These are phyloP conservation scores for Fonsecaea monophora DNA, from an alignment of 2,329 filamentous ascomycete genomes.

Conservation along the genomic window DNA sequence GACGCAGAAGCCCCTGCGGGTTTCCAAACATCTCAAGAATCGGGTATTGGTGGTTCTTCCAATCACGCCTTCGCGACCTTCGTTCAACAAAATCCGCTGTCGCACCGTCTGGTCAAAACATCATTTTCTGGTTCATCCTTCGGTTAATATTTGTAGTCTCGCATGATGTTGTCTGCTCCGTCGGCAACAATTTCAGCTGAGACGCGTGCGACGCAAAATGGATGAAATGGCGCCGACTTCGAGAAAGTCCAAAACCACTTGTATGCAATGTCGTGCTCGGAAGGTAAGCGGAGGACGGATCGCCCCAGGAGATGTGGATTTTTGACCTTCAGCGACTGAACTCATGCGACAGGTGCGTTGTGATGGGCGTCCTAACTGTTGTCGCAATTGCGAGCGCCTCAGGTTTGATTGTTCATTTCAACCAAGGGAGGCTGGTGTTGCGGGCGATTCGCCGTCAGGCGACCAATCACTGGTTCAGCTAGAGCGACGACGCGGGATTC, in stretches of 20 bases:
- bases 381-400: slow-evolving; percentile 29
- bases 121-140: neutral
- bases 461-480: slow-evolving; percentile 22
- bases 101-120: neutral
- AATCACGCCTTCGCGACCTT: slow-evolving; percentile 18
- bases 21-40: slow-evolving; percentile 2
- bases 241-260: slow-evolving; percentile 27
- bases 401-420: slow-evolving; percentile 29
- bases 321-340: slow-evolving; percentile 13
- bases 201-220: slow-evolving; percentile 18
- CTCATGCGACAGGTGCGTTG: slow-evolving; percentile 24
- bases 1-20: neutral
- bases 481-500: slow-evolving; percentile 27
- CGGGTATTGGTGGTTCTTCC: neutral
- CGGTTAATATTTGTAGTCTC: neutral
- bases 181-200: slow-evolving; percentile 2
- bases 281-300: slow-evolving; percentile 20
- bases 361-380: slow-evolving; percentile 27
- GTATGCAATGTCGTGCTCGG: slow-evolving; percentile 28
- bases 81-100: slow-evolving; percentile 9
- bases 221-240: slow-evolving; percentile 18
- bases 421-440: slow-evolving; percentile 11
- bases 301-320: neutral
- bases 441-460: slow-evolving; percentile 10
- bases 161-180: slow-evolving; percentile 1